A percentile compares a stretch with the other conserved stretches of the same genome.
These are phyloP conservation scores for Aegilops speltoides DNA, from an alignment of 176 grass and related monocot species.

Conservation along the genomic window DNA sequence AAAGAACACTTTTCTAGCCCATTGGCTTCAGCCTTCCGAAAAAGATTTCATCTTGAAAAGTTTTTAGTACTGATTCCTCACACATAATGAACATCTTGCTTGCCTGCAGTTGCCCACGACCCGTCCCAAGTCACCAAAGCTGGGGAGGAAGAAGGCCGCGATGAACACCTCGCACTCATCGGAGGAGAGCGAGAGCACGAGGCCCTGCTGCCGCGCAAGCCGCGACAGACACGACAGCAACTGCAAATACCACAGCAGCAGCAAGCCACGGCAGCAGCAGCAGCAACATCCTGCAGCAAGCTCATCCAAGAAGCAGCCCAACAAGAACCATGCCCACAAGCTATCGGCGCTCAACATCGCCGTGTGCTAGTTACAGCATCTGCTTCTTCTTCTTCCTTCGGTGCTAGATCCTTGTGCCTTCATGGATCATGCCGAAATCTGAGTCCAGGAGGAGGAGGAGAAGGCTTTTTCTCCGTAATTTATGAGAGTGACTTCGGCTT, in stretches of 20 bases:
- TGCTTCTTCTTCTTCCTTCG: neutral
- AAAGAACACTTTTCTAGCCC: neutral
- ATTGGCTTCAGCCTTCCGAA: neutral
- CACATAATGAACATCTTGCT: neutral
- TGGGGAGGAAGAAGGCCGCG: slow-evolving; percentile 79
- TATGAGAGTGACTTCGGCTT: slow-evolving; percentile 40
- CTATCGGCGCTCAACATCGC: slow-evolving; percentile 63
- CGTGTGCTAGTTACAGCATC: slow-evolving; percentile 49
- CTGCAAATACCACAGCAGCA: slow-evolving; percentile 38
- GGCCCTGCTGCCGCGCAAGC: slow-evolving; percentile 48
- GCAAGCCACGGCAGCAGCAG: slow-evolving; percentile 19
- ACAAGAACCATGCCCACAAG: slow-evolving; percentile 58
- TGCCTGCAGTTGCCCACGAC: slow-evolving; percentile 76
- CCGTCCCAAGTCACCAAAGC: slow-evolving; percentile 94
- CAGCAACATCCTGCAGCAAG: neutral
- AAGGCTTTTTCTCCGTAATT: slow-evolving; percentile 6
- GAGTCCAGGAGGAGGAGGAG: neutral
- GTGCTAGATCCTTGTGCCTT: neutral
- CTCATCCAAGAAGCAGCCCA: slow-evolving; percentile 35
- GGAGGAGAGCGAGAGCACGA: slow-evolving; percentile 47
- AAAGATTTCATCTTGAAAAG: neutral
- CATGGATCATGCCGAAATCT: neutral
- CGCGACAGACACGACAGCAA: slow-evolving; percentile 52
- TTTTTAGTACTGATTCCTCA: neutral
- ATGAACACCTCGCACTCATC: slow-evolving; percentile 59